Conservation (phyloP, 108 stramenopile genomes). For the Pseudonitzschia pungens region DNA sequence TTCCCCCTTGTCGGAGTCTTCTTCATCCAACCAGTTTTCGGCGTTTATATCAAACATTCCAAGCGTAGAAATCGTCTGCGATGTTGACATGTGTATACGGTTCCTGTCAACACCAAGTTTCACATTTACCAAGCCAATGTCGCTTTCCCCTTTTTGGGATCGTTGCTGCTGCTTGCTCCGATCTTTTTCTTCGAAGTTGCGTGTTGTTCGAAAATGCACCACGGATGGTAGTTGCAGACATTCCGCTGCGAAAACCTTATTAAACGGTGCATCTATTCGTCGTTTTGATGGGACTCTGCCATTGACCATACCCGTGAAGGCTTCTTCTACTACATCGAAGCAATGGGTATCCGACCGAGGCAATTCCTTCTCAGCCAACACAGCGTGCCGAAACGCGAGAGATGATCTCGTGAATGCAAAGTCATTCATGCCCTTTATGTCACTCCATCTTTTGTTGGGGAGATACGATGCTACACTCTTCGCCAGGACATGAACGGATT, state of each 20-base stretch:
- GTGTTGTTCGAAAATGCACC: not conserved
- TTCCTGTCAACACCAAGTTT: constrained; percentile 8
- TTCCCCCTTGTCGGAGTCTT: not conserved
- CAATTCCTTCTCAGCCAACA: constrained; percentile 46
- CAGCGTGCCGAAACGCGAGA: constrained; percentile 63
- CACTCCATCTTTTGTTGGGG: constrained; percentile 34
- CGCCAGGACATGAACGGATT: constrained; percentile 62
- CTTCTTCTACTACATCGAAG: constrained; percentile 83
- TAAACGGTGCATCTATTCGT: constrained; percentile 17
- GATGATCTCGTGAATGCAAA: constrained; percentile 55
- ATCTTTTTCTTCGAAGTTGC: not conserved
- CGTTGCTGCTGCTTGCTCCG: not conserved
- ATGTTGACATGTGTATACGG: constrained; percentile 22
- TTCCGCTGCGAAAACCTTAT: constrained; percentile 18
- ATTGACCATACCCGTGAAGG: constrained; percentile 59
- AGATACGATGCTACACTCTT: constrained; percentile 47
- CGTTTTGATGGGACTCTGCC: constrained; percentile 35
- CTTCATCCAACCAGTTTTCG: constrained; percentile 31
- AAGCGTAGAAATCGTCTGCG: constrained; percentile 28
- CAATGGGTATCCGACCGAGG: constrained; percentile 51
- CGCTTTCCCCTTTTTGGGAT: not conserved
- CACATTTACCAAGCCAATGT: not conserved
- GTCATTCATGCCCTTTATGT: constrained; percentile 48
- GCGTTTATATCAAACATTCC: constrained; percentile 36
- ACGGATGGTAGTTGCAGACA: constrained; percentile 2